These are phyloP conservation scores for Cinnamomum chago DNA, from an alignment of 164 flowering plant genomes.

Conservation along the genomic window DNA sequence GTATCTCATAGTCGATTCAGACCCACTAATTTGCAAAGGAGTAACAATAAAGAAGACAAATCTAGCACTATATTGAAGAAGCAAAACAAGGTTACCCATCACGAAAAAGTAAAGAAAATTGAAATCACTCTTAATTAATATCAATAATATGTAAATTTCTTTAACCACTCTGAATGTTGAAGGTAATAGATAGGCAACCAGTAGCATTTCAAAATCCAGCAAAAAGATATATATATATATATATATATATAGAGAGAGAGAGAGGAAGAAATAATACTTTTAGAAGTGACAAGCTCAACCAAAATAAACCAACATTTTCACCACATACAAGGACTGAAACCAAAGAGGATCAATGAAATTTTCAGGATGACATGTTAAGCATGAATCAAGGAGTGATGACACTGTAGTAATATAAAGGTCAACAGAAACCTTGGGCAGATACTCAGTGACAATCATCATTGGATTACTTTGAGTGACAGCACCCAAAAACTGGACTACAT, in stretches of 20 bases:
- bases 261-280: background rate
- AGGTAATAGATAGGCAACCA: background rate
- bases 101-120: background rate
- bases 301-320: background rate
- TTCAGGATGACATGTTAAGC: background rate
- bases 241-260: background rate
- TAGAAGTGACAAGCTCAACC: background rate
- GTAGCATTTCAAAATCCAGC: background rate
- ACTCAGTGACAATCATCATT: constrained; percentile 99
- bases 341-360: background rate
- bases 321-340: background rate
- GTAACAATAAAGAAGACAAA: too few species aligned
- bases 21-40: too few species aligned
- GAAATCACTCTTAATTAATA: background rate
- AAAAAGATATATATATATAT: background rate
- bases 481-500: constrained; percentile 95
- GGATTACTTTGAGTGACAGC: constrained; percentile 98
- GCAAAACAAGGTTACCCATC: background rate
- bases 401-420: background rate
- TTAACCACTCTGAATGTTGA: background rate
- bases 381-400: background rate
- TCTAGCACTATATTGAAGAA: background rate
- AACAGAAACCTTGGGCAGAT: constrained; percentile 73
- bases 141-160: background rate
- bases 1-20: too few species aligned